Evolutionary conservation across 208 protist species (phyloP).

Genomic region (Leishmania arabica): DNA sequence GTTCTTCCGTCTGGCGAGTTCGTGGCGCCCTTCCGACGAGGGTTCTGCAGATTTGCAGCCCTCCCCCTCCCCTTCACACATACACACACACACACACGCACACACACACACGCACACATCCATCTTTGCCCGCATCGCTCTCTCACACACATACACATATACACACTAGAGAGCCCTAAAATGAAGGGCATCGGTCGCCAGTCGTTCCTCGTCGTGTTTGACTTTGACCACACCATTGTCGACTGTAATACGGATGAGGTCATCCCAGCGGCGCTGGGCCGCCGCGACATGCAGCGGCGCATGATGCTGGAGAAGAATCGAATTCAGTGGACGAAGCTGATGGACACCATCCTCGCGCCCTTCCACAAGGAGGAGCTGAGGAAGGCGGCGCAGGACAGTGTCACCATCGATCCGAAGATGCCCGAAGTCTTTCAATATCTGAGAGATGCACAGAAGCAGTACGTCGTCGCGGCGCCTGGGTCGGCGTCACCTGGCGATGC

Average conservation of each 20-base stretch:
- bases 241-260: constrained; percentile 88
- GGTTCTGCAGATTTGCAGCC: background rate
- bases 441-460: constrained; percentile 31
- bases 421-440: constrained; percentile 73
- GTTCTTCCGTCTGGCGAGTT: background rate
- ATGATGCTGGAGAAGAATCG: constrained; percentile 31
- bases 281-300: constrained; percentile 29
- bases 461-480: background rate
- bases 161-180: background rate
- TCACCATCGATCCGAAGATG: constrained; percentile 67
- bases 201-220: constrained; percentile 89
- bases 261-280: constrained; percentile 61
- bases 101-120: background rate
- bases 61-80: background rate
- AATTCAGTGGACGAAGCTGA: constrained; percentile 82
- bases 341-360: constrained; percentile 72
- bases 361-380: constrained; percentile 55
- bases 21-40: background rate
- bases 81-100: too few relatives aligned
- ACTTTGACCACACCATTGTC: constrained; percentile 90
- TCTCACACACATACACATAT: background rate
- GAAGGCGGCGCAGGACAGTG: constrained; percentile 48
- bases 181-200: constrained; percentile 64
- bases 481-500: background rate
- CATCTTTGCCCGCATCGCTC: background rate